Base-by-base conservation (phyloP, 2,329 filamentous ascomycete species). In the Diatrype stigma region DNA sequence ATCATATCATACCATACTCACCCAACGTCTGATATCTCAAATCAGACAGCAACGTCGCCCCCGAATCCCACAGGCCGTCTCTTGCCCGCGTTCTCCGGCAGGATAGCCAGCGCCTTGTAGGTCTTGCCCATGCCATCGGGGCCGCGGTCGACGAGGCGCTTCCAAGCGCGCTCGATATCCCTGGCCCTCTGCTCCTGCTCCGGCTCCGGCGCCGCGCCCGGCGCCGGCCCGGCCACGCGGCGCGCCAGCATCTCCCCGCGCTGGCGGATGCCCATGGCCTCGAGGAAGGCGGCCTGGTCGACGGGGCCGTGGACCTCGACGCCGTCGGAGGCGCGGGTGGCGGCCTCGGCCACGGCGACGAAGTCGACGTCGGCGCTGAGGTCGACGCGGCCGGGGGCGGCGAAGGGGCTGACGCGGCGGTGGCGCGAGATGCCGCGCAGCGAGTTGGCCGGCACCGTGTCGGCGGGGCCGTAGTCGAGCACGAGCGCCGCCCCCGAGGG, bases 321-420 rank as follows among this genome's bases (percentile, higher is more conserved):
- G 2, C 85, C 87, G 1, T 85, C 80, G 57, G 86, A 92, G 0
- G 89, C 88, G 37, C 80, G 74, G 44, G 89, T 78, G 0, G 92
- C 92, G 1, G 87, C 79, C 66, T 97, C 92, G 0, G 91, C 92
- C 1, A 99, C 73, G 11, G 87, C 90, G 0, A 82, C 81, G 65
- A 99, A 99, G 69, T 99, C 94, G 1, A 99, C 94, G 65, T 99
- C 93, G 1, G 89, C 93, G 58, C 86, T 91, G 21, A 99, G 76
- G 66, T 99, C 94, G 2, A 95, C 91, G 23, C 86, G 80, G 0
- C 94, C 94, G 0, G 94, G 89, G 6, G 82, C 77, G 1, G 81
- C 78, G 62, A 99, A 90, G 3, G 94, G 90, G 21, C 85, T 91
- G 44, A 96, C 87, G 22, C 80, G 78, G 22, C 77, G 74, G 72